Percentiles rank a stretch among this genome's conserved stretches.
Conservation (phyloP, 2,329 filamentous ascomycete genomes). For the Talaromyces verruculosus region DNA sequence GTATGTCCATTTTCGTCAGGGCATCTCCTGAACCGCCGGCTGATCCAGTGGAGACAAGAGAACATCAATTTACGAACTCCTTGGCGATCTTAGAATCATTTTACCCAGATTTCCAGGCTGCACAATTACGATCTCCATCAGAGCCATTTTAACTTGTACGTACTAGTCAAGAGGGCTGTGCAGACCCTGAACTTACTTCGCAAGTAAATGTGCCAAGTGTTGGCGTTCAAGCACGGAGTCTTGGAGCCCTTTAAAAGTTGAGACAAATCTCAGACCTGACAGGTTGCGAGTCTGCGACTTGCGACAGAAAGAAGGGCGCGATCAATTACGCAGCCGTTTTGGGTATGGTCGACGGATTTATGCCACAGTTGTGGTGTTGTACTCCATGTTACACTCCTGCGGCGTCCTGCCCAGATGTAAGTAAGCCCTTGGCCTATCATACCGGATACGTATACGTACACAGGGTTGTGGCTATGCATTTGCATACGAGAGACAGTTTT, state of each 20-base stretch:
- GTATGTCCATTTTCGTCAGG: background rate
- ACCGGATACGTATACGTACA: slow-evolving; percentile 6
- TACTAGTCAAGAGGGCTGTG: slow-evolving; percentile 6
- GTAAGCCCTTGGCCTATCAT: background rate
- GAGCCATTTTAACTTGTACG: background rate
- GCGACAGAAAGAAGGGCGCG: background rate
- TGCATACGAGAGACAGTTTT: background rate
- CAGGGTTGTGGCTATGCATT: slow-evolving; percentile 14
- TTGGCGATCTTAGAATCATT: slow-evolving; percentile 13
- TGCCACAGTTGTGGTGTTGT: background rate
- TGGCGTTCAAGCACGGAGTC: background rate
- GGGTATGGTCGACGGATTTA: background rate
- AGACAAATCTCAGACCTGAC: slow-evolving; percentile 10
- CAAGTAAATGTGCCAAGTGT: background rate
- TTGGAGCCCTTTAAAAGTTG: background rate
- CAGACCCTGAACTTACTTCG: background rate
- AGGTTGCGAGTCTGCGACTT: background rate
- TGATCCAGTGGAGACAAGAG: background rate
- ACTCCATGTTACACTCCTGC: background rate
- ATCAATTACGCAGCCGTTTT: slow-evolving; percentile 1
- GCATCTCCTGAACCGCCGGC: background rate
- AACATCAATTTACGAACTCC: slow-evolving; percentile 2
- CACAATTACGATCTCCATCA: background rate
- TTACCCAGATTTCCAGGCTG: background rate
- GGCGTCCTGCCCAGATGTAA: background rate